These are phyloP conservation scores for Phytophthora tentaculata DNA, from an alignment of 352 stramenopile genomes.

Conservation along the genomic window DNA sequence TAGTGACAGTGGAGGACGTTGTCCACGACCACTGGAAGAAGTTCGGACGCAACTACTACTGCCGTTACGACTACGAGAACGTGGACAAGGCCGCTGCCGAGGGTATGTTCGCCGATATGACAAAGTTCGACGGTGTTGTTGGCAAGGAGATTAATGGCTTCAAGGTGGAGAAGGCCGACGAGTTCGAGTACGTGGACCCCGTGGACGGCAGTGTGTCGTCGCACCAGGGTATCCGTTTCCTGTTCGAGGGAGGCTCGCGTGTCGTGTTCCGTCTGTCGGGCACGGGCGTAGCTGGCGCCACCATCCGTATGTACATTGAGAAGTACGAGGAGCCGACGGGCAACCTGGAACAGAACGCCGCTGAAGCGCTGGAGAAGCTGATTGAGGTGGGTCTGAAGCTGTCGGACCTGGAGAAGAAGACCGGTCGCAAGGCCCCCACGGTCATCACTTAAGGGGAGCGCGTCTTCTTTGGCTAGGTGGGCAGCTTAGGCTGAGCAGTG, in stretches of 20 bases:
- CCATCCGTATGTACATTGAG: conserved; percentile 99
- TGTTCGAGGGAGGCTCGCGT: conserved; percentile 95
- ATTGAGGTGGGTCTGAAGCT: conserved; percentile 93
- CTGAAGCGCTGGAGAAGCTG: conserved; percentile 86
- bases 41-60: conserved; percentile 99
- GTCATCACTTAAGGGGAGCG: conserved; percentile 96
- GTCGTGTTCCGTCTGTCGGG: conserved; percentile 98
- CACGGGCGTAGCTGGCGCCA: conserved; percentile 97
- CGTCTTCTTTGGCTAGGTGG: conserved; percentile 12
- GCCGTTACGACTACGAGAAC: conserved; percentile 99
- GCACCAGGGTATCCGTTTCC: conserved; percentile 97
- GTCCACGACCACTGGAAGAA: conserved; percentile 96
- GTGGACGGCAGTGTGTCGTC: conserved; percentile 96
- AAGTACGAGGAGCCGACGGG: conserved; percentile 95
- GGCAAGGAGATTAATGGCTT: conserved; percentile 82
- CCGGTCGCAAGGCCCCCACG: conserved; percentile 93
- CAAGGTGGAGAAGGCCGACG: conserved; percentile 90
- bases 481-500: conserved; percentile 31
- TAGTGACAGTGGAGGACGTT: conserved; percentile 97
- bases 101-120: conserved; percentile 78
- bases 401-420: conserved; percentile 93
- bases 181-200: conserved; percentile 99
- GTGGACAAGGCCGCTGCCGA: conserved; percentile 91
- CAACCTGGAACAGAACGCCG: conserved; percentile 83
- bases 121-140: conserved; percentile 68